A percentile compares a stretch with the other conserved stretches of the same genome.
These are phyloP conservation scores for Vitis hybrid DNA, from an alignment of 177 flowering plant genomes.

Conservation along the genomic window DNA sequence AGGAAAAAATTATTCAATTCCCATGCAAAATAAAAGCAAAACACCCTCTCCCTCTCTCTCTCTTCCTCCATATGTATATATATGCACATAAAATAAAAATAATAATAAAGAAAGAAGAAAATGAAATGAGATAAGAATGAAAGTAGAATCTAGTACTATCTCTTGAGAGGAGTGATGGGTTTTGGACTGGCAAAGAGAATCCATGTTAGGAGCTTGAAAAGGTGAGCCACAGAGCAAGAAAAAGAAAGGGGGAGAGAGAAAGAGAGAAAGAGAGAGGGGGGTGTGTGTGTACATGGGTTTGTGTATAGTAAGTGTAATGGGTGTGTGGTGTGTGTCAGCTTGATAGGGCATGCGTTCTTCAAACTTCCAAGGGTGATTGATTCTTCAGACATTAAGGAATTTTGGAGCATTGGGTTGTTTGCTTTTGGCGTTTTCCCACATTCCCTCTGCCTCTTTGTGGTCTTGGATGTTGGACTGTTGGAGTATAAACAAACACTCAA, in stretches of 20 bases:
- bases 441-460: conserved; percentile 21
- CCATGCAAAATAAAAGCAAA: conserved; percentile 22
- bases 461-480: not conserved
- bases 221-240: conserved; percentile 35
- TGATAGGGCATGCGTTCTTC: conserved; percentile 41
- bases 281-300: not conserved
- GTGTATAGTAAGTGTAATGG: too few species aligned
- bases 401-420: conserved; percentile 22
- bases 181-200: conserved; percentile 37
- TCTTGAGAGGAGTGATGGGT: conserved; percentile 37
- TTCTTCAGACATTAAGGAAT: conserved; percentile 19
- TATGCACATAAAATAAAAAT: too few species aligned
- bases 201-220: conserved; percentile 39
- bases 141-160: conserved; percentile 37
- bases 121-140: conserved; percentile 15
- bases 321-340: conserved; percentile 36
- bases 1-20: conserved; percentile 8
- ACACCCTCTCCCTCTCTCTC: not conserved
- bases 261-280: conserved; percentile 14
- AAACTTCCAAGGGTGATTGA: conserved; percentile 21
- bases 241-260: conserved; percentile 11
- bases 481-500: conserved; percentile 9
- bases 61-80: not conserved
- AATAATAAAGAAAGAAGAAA: not conserved
- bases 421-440: conserved; percentile 42